phyloP scores from a whole-genome alignment of 108 stramenopile species.

The Heterococcus sp. region DNA sequence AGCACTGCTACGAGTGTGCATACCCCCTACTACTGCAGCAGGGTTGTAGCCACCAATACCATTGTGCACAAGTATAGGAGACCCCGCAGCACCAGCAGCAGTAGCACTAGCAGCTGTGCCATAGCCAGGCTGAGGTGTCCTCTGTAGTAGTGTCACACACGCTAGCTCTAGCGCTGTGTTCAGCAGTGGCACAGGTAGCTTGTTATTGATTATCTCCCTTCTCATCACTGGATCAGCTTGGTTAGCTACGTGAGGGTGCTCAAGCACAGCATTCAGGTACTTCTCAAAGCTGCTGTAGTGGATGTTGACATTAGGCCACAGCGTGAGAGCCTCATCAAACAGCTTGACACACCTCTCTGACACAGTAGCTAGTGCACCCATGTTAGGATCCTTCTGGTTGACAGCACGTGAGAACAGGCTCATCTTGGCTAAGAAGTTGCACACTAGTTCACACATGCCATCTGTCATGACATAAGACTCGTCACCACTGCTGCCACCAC shows the following conservation, averaged over 20 bases:
- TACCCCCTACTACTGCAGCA: too few relatives aligned
- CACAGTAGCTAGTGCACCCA: background rate
- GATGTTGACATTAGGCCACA: background rate
- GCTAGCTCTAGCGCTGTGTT: background rate
- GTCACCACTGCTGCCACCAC: background rate
- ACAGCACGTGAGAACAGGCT: conserved; percentile 68
- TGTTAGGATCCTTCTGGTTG: conserved; percentile 49
- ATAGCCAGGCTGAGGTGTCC: background rate
- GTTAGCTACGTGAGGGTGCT: background rate
- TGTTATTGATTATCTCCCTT: background rate
- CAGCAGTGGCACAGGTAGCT: background rate
- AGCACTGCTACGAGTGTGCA: too few relatives aligned
- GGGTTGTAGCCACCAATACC: too few relatives aligned
- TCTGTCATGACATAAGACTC: background rate
- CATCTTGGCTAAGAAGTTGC: conserved; percentile 75
- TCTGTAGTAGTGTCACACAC: background rate
- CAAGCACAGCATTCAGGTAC: background rate
- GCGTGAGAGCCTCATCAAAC: background rate
- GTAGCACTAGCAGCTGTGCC: background rate
- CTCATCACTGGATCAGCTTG: too few relatives aligned
- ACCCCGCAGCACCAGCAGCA: background rate
- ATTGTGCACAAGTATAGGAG: background rate
- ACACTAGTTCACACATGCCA: conserved; percentile 53
- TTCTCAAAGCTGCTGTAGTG: background rate
- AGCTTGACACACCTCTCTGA: conserved; percentile 30